Evolutionary conservation across 2,329 filamentous ascomycete species (phyloP).

Genomic region (Cadophora luteo-olivacea): DNA sequence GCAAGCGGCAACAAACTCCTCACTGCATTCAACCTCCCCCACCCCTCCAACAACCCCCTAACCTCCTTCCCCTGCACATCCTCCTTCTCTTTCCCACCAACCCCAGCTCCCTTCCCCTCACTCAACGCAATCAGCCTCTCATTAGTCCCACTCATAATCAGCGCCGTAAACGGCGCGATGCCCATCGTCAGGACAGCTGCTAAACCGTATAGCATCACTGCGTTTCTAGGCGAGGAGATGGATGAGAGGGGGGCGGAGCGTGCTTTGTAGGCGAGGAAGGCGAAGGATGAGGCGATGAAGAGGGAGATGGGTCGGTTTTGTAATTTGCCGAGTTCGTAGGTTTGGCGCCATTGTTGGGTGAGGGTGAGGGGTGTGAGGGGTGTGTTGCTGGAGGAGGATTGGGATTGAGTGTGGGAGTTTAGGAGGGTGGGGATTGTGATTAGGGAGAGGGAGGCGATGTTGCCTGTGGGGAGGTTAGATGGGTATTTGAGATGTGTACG

Average conservation of each 20-base stretch:
- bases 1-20: constrained; percentile 23
- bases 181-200: constrained; percentile 23
- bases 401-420: constrained; percentile 14
- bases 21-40: constrained; percentile 20
- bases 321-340: constrained; percentile 23
- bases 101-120: constrained; percentile 16
- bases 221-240: neutral
- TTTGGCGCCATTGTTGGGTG: constrained; percentile 19
- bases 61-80: constrained; percentile 16
- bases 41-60: constrained; percentile 17
- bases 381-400: neutral
- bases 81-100: too few relatives aligned
- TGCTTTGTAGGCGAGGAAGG: constrained; percentile 23
- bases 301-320: constrained; percentile 22
- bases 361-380: constrained; percentile 1
- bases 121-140: constrained; percentile 28
- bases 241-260: neutral
- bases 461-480: constrained; percentile 10
- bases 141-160: constrained; percentile 22
- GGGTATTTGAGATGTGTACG: too few relatives aligned
- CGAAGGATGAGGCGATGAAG: constrained; percentile 13
- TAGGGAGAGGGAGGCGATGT: constrained; percentile 27
- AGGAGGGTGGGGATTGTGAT: constrained; percentile 25
- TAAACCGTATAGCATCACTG: constrained; percentile 12
- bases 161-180: constrained; percentile 23